Evolutionary conservation across 2,329 filamentous ascomycete genomes (phyloP), one percentile per base, ranked within the genome.

Genomic region (Microcyclospora tardicrescens): DNA sequence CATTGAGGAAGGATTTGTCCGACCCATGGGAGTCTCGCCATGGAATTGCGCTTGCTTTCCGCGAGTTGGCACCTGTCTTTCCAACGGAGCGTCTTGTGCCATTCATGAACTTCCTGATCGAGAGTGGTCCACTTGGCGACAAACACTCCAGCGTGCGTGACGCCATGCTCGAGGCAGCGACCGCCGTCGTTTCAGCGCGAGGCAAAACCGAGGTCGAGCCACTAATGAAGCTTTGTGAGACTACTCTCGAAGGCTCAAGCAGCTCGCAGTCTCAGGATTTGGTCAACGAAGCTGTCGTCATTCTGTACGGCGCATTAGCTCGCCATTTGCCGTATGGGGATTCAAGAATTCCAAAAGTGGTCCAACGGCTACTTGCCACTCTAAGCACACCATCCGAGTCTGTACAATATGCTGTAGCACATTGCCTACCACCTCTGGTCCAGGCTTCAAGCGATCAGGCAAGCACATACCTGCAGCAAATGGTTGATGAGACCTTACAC

Each of bases 281-380:
- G 43, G 82, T 96, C 46, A 95, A 95, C 51, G 91, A 98, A 63
- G 91, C 93, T 13, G 87, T 98, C 37, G 87, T 98, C 50, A 91
- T 98, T 51, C 81, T 98, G 59, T 98, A 98, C 53, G 91, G 91
- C 57, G 89, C 93, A 37, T 67, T 98, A 29, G 91, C 87, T 33
- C 78, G 84, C 37, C 91, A 98, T 66, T 66, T 98, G 42, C 76
- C 82, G 49, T 63, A 77, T 6, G 85, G 86, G n/a, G 91, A 98
- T 59, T 65, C 77, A 48, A 87, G 93, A 53, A 76, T 96, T 35
- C 85, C 87, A 1, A 78, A 81, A 40, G 91, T 98, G 34, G 79
- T 98, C 36, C 80, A 89, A 50, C 77, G 86, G 45, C 69, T 98
- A 15, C 71, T 98, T 40, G 76, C 78, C 15, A 95, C 93, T 6